Percentiles rank a stretch among this genome's conserved stretches.
Conservation (phyloP, 331 rosid genomes). For the Cucumis variabilis region DNA sequence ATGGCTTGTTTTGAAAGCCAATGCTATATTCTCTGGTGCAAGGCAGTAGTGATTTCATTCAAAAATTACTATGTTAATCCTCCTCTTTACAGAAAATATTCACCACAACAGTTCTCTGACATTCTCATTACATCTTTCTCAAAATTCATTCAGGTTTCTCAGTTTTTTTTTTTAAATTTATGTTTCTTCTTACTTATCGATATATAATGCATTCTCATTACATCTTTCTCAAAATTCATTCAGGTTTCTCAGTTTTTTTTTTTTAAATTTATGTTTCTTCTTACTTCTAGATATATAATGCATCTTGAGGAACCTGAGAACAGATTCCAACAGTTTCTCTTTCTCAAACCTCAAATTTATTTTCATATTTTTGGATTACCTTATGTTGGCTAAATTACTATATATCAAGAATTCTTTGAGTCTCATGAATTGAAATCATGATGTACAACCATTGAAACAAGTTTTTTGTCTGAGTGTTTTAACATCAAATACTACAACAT, state of each 20-base stretch:
- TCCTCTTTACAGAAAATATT: constrained; percentile 35
- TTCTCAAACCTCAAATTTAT: neutral
- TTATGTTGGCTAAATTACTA: neutral
- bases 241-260: constrained; percentile 47
- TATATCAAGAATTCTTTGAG: neutral
- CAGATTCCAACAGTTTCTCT: neutral
- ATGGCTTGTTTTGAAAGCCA: constrained; percentile 35
- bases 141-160: constrained; percentile 60
- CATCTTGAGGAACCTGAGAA: neutral
- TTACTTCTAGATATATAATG: neutral
- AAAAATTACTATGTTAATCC: constrained; percentile 65
- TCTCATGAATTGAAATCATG: neutral
- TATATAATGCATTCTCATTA: constrained; percentile 38
- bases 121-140: constrained; percentile 52
- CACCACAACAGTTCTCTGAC: constrained; percentile 56
- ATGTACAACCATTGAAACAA: neutral
- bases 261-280: neutral
- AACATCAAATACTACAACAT: neutral
- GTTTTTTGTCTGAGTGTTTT: neutral
- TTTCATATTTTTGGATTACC: neutral
- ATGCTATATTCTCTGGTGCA: constrained; percentile 53
- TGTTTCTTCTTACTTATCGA: neutral
- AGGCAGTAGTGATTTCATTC: constrained; percentile 66
- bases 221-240: constrained; percentile 52
- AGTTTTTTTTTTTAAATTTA: neutral